Conservation (phyloP, 352 stramenopile genomes). For the Phytophthora cactorum region DNA sequence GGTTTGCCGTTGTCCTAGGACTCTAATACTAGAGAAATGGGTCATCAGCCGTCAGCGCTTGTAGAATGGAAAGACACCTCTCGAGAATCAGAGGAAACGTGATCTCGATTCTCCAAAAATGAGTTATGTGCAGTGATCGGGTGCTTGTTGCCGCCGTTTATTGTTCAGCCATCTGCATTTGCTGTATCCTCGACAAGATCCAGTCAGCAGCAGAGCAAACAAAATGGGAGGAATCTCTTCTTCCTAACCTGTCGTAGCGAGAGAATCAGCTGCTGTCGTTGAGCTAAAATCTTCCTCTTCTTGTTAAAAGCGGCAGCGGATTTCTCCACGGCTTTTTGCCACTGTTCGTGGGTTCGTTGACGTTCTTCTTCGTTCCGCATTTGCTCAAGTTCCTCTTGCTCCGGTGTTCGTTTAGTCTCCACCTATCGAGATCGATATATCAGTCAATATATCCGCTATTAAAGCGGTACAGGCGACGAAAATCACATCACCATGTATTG, state of each 20-base stretch:
- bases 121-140: too few relatives aligned
- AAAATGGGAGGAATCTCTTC: background rate
- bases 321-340: conserved; percentile 48
- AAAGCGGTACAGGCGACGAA: conserved; percentile 4
- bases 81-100: background rate
- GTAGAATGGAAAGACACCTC: background rate
- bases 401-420: conserved; percentile 43
- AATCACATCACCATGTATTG: conserved; percentile 3
- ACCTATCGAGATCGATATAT: conserved; percentile 35
- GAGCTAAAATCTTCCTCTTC: conserved; percentile 50
- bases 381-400: conserved; percentile 52
- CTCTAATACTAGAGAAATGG: too few relatives aligned
- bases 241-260: conserved; percentile 61
- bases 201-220: background rate
- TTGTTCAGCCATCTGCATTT: conserved; percentile 5
- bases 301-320: conserved; percentile 51
- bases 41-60: too few relatives aligned
- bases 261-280: conserved; percentile 57
- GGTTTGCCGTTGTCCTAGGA: too few relatives aligned
- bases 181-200: conserved; percentile 4
- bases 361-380: conserved; percentile 66
- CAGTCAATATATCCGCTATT: conserved; percentile 7
- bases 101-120: too few relatives aligned
- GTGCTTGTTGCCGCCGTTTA: background rate
- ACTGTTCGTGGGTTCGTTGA: conserved; percentile 63